A percentile compares a stretch with the other conserved stretches of the same genome.
phyloP scores from a whole-genome alignment of 2,329 filamentous ascomycete species.

The Venturia carpophila region DNA sequence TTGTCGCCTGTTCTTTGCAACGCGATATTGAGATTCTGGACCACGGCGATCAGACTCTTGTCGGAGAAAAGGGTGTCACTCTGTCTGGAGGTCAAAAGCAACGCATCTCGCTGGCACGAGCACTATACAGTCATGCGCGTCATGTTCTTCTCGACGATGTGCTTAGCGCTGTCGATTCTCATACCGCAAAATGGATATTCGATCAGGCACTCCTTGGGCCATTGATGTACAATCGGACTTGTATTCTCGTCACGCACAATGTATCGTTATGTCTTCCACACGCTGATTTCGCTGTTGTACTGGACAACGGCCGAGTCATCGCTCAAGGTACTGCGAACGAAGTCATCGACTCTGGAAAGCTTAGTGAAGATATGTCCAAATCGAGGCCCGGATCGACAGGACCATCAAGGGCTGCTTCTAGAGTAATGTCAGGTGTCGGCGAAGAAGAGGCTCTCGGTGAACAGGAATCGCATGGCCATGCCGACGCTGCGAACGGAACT shows the following conservation, averaged over 20 bases:
- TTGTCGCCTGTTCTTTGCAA: slow-evolving; percentile 84
- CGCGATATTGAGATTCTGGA: slow-evolving; percentile 89
- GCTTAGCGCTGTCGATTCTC: slow-evolving; percentile 90
- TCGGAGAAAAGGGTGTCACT: slow-evolving; percentile 95
- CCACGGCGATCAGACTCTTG: slow-evolving; percentile 82
- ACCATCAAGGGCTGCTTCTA: slow-evolving; percentile 67
- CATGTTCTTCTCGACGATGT: slow-evolving; percentile 92
- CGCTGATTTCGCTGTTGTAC: slow-evolving; percentile 70
- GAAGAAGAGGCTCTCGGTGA: slow-evolving; percentile 42
- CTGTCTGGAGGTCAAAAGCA: slow-evolving; percentile 97
- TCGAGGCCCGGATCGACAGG: slow-evolving; percentile 62
- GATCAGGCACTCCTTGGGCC: slow-evolving; percentile 83
- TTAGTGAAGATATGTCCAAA: slow-evolving; percentile 78
- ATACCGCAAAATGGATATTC: slow-evolving; percentile 98
- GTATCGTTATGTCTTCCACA: slow-evolving; percentile 76
- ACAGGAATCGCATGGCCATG: slow-evolving; percentile 23
- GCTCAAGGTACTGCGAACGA: slow-evolving; percentile 70
- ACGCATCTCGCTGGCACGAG: slow-evolving; percentile 90
- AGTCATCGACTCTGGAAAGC: slow-evolving; percentile 76
- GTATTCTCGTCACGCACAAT: slow-evolving; percentile 94
- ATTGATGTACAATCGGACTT: slow-evolving; percentile 81
- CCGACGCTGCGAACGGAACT: slow-evolving; percentile 42
- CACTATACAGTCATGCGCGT: slow-evolving; percentile 89
- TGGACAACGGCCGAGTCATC: slow-evolving; percentile 77
- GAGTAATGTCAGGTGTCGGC: slow-evolving; percentile 66